Percentiles rank a stretch among this genome's conserved stretches.
These are phyloP conservation scores for Maudiozyma saulgeensis DNA, from an alignment of 805 yeast genomes.

Conservation along the genomic window DNA sequence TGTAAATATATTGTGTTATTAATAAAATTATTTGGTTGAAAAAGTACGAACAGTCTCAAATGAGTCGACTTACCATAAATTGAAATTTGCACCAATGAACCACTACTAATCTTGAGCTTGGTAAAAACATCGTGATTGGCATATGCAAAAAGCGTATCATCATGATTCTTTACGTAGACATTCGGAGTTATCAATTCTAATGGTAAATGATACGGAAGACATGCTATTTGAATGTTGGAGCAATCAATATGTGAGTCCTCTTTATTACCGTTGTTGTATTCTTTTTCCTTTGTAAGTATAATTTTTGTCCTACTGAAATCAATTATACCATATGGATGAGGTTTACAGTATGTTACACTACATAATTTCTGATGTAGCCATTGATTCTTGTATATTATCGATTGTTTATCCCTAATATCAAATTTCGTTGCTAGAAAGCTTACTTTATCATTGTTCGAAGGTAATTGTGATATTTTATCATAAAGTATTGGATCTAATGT, in stretches of 20 bases:
- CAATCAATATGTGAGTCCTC: neutral
- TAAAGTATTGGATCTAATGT: constrained; percentile 13
- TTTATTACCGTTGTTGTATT: neutral
- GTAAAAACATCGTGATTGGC: constrained; percentile 12
- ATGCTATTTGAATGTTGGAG: constrained; percentile 4
- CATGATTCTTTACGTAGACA: constrained; percentile 8
- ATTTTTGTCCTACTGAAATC: constrained; percentile 15
- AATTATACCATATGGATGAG: constrained; percentile 14
- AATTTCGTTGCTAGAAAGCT: constrained; percentile 18
- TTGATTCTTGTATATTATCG: neutral
- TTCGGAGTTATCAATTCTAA: constrained; percentile 9
- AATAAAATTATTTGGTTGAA: constrained; percentile 16
- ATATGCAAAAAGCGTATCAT: constrained; percentile 24
- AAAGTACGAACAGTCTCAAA: constrained; percentile 15
- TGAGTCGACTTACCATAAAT: constrained; percentile 1
- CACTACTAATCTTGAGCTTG: constrained; percentile 17
- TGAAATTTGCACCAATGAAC: constrained; percentile 11
- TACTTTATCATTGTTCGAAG: constrained; percentile 9
- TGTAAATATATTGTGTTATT: constrained; percentile 11
- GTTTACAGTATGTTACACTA: constrained; percentile 13
- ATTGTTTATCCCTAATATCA: constrained; percentile 4
- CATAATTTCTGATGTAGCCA: constrained; percentile 9
- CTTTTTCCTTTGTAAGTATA: constrained; percentile 11
- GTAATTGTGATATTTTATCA: constrained; percentile 12
- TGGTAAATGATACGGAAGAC: constrained; percentile 11